A percentile compares a stretch with the other conserved stretches of the same genome.
Conservation (phyloP, 1,284 basidiomycete species). For the Dichomitus squalens region DNA sequence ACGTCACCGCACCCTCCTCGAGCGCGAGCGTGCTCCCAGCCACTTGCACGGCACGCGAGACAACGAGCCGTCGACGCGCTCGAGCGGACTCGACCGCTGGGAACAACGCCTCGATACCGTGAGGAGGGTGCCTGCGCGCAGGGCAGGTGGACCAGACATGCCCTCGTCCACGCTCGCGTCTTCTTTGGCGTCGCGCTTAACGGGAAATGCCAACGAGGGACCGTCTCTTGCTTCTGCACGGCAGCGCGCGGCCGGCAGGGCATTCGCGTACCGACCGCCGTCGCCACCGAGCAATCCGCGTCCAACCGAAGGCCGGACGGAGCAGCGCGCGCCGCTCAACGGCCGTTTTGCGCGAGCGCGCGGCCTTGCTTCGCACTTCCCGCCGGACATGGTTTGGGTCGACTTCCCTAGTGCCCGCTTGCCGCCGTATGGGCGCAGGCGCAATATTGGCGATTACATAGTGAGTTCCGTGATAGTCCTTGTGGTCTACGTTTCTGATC, state of each 20-base stretch:
- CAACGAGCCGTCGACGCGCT: background rate
- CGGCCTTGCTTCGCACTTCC: slow-evolving; percentile 17
- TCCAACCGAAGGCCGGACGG: background rate
- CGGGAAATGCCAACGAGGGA: background rate
- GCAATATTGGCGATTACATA: slow-evolving; percentile 61
- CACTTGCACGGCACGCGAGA: background rate
- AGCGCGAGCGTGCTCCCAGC: slow-evolving; percentile 9
- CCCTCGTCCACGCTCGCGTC: background rate
- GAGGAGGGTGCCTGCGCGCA: background rate
- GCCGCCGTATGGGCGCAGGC: slow-evolving; percentile 18
- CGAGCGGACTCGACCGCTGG: background rate
- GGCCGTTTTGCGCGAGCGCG: slow-evolving; percentile 21
- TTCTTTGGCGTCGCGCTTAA: background rate
- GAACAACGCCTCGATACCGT: slow-evolving; percentile 7
- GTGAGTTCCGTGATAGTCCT: slow-evolving; percentile 38
- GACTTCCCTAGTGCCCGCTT: slow-evolving; percentile 14
- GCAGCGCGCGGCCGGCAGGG: background rate
- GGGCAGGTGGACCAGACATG: background rate
- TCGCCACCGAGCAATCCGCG: background rate
- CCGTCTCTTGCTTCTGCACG: background rate
- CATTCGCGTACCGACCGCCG: background rate
- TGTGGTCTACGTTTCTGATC: background rate
- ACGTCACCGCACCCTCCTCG: slow-evolving; percentile 7
- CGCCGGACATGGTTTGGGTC: slow-evolving; percentile 17
- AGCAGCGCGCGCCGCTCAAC: slow-evolving; percentile 12